phyloP scores from a whole-genome alignment of 768 basidiomycete genomes.

The Mycena floridula region DNA sequence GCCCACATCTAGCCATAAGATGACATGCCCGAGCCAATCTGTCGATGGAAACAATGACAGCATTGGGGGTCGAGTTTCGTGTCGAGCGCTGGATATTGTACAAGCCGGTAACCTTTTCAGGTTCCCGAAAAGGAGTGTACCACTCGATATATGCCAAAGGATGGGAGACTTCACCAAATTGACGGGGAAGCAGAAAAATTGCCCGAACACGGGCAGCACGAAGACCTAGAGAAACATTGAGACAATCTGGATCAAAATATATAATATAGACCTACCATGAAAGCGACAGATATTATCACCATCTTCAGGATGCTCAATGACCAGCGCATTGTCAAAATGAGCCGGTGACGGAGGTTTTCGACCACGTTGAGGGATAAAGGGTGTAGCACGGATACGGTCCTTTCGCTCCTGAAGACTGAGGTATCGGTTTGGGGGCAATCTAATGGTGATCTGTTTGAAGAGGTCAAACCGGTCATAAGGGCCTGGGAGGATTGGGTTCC shows the following conservation, averaged over 20 bases:
- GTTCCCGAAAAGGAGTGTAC: conserved; percentile 11
- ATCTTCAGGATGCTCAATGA: neutral
- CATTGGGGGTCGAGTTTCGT: neutral
- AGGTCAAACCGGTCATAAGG: neutral
- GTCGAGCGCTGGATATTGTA: conserved; percentile 2
- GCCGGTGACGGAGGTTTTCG: neutral
- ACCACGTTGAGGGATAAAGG: neutral
- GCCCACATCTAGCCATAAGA: neutral
- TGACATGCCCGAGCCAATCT: neutral
- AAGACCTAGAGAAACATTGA: conserved; percentile 4
- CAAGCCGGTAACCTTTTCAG: conserved; percentile 1
- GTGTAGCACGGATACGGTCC: neutral
- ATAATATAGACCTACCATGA: neutral
- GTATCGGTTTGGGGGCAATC: neutral
- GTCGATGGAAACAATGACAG: neutral
- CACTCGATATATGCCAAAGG: conserved; percentile 20
- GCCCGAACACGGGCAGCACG: conserved; percentile 7
- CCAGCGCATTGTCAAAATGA: neutral
- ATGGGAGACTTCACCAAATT: conserved; percentile 3
- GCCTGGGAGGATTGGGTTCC: neutral
- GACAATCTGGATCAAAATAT: neutral
- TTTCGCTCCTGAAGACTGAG: neutral
- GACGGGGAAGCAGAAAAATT: conserved; percentile 7
- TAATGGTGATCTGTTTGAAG: neutral
- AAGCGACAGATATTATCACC: neutral